Evolutionary conservation across 2,329 filamentous ascomycete species (phyloP), one percentile per base, ranked within the genome.

Genomic region (Epichloe gansuensis): DNA sequence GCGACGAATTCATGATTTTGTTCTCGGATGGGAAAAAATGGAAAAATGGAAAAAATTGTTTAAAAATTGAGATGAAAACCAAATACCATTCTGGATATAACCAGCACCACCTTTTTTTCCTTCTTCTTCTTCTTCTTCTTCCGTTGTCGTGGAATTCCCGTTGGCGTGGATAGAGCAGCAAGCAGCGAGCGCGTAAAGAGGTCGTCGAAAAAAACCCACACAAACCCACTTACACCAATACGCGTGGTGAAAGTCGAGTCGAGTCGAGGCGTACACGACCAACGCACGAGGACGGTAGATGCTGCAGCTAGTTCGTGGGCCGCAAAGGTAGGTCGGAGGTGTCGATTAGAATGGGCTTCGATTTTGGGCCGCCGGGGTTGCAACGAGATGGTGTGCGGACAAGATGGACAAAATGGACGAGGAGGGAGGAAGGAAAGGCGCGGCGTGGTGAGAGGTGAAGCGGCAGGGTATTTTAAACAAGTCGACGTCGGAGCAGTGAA

Each of bases 1-100:
- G 67, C 50, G 71, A 71, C 34, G 71, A 74, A 60, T 73, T 67
- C 72, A 75, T 72, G 55, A 5, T 48, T 21, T 31, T 31, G 28
- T 47, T 37, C 7, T 34, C 8, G 11, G n/a, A 21, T 17, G 6
- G 12, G n/a, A n/a, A 21, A 25, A 12, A 23, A 35, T 21, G 17
- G 17, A 15, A 35, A 8, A 5, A 31, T 31, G 5, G 11, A 31
- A 15, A 8, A 47, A 41, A 17, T 28, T 38, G 35, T 25, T 34
- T 38, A 43, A 28, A 31, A 11, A 48, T 17, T 9, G 25, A 21
- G 11, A 42, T 13, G 12, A 46, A 17, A n/a, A 25, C 44, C 48
- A 28, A 42, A 23, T 17, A 39, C n/a, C 28, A 48, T 53, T 17
- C 42, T 50, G 12, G 43, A 21, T 21, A 15, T 39, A 21, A 21